Evolutionary conservation across 345 rosid genomes (phyloP).

Genomic region (Erucastrum elatum): DNA sequence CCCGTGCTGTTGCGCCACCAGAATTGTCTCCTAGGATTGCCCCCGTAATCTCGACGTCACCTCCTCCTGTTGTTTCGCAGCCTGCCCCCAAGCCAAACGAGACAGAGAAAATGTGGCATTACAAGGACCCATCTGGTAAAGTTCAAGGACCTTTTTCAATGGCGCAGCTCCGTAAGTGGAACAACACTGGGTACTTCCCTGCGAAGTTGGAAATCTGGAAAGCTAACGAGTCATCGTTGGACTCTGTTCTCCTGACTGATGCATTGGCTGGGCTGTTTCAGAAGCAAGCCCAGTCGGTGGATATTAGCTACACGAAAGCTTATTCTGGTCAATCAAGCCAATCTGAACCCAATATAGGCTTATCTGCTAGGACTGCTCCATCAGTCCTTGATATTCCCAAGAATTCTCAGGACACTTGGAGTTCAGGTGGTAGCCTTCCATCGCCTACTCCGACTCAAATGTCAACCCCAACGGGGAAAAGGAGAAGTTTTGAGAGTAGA

Average conservation of each 20-base stretch:
- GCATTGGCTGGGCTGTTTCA: constrained; percentile 72
- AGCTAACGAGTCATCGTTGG: constrained; percentile 57
- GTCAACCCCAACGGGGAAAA: constrained; percentile 43
- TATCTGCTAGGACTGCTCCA: constrained; percentile 40
- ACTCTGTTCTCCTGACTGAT: constrained; percentile 72
- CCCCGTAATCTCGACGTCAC: constrained; percentile 44
- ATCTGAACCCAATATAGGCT: constrained; percentile 41
- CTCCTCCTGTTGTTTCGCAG: constrained; percentile 46
- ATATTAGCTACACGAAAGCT: constrained; percentile 38
- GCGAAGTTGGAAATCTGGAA: constrained; percentile 83
- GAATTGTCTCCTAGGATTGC: constrained; percentile 48
- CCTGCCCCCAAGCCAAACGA: constrained; percentile 58
- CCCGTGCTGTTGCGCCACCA: constrained; percentile 43
- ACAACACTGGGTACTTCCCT: constrained; percentile 88
- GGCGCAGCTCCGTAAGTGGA: constrained; percentile 96
- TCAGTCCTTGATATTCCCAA: constrained; percentile 58
- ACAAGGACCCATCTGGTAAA: constrained; percentile 93
- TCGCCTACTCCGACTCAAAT: constrained; percentile 89
- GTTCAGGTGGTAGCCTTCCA: constrained; percentile 70
- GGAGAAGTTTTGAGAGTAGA: constrained; percentile 52
- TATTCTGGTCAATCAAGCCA: constrained; percentile 38
- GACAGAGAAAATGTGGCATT: constrained; percentile 90
- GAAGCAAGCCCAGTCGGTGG: constrained; percentile 48
- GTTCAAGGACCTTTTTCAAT: constrained; percentile 95
- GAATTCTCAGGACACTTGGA: constrained; percentile 57